Base-by-base conservation (phyloP, 2,329 filamentous ascomycete genomes). In the Drechslerella stenobrocha region DNA sequence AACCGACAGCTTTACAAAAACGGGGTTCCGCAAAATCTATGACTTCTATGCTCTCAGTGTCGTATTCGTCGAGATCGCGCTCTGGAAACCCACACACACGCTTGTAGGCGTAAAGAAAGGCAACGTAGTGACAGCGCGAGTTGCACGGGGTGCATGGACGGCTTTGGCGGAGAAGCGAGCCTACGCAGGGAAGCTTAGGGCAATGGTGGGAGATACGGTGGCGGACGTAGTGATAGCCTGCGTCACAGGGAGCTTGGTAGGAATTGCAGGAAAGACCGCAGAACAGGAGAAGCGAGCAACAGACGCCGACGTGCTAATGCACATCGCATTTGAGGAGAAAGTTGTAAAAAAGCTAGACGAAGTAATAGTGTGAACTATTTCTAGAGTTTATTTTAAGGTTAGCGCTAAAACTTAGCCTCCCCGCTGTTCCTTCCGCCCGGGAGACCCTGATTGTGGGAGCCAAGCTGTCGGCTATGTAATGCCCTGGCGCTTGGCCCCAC, bases 1-100 rank as follows among this genome's bases (percentile, higher is more conserved):
- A 15, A 52, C 20, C 35, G 42, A 24, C 50, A 52, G 26, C n/a
- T n/a, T n/a, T n/a, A n/a, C n/a, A 34, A 52, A 75, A 7, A 72
- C 74, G 46, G 72, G 76, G 0, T 82, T 77, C 57, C 78, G 78
- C 70, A 82, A 82, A 70, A 77, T 76, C 32, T 81, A 79, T 65
- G 82, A 83, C 57, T 74, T 83, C 5, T 83, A 83, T 71, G 77
- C 78, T 18, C 75, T 83, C 0, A 81, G 82, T 2, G 75, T 83
- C 5, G 76, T 83, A 2, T 72, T 83, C 3, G 74, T 82, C 2
- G 81, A 84, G 71, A 77, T 83, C 2, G 81, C 80, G n/a, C 78
- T 80, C 66, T 83, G 81, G 81, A 73, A 75, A 45, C 51, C 50
- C 18, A 34, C 42, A 34, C 50, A 52, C 50, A 26, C 20, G 24